Evolutionary conservation across 345 rosid species (phyloP).

Genomic region (Diplotaxis tenuifolia): DNA sequence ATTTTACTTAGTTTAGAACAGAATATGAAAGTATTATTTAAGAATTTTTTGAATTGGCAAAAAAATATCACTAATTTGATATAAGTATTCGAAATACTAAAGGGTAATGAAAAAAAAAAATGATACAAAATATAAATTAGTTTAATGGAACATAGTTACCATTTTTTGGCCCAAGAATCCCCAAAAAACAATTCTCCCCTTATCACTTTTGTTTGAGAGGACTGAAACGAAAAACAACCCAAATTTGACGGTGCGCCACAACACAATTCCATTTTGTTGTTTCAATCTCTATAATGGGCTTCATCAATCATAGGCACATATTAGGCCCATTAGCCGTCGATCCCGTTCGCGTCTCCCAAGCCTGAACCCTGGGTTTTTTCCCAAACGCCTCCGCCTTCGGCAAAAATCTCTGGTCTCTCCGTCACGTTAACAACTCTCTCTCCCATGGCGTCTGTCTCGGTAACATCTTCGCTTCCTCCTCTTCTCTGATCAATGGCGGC

Average conservation of each 20-base stretch:
- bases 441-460: constrained; percentile 40
- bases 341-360: constrained; percentile 26
- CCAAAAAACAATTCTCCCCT: too few relatives aligned
- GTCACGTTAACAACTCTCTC: constrained; percentile 8
- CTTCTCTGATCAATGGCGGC: constrained; percentile 21
- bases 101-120: too few relatives aligned
- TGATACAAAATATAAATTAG: too few relatives aligned
- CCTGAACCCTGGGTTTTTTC: constrained; percentile 40
- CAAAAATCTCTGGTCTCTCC: background rate
- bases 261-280: background rate
- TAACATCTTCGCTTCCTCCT: constrained; percentile 23
- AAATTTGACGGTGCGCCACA: background rate
- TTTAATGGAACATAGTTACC: too few relatives aligned
- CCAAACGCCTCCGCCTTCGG: constrained; percentile 27
- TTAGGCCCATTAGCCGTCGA: background rate
- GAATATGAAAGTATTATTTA: too few relatives aligned
- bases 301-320: constrained; percentile 1
- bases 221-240: background rate
- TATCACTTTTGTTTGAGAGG: background rate
- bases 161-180: too few relatives aligned
- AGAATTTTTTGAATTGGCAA: too few relatives aligned
- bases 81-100: too few relatives aligned
- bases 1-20: too few relatives aligned
- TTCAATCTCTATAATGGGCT: background rate
- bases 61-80: too few relatives aligned